phyloP scores from a whole-genome alignment of 2,329 filamentous ascomycete genomes.

The Mollisiaceae sp. region DNA sequence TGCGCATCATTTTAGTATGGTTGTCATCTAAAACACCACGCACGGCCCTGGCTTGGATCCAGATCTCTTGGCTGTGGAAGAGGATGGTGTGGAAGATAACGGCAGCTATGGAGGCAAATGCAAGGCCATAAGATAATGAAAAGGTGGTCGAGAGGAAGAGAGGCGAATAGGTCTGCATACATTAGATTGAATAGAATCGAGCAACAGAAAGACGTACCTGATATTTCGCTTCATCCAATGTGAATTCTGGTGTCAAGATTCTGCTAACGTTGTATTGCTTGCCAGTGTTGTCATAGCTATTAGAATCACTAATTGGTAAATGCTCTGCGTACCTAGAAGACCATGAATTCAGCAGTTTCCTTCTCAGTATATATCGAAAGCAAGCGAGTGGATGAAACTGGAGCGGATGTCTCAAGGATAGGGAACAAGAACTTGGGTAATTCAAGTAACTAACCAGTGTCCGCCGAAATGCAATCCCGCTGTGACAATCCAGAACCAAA shows the following conservation, averaged over 20 bases:
- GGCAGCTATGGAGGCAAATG: conserved; percentile 72
- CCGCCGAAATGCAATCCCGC: conserved; percentile 68
- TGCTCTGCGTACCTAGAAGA: conserved; percentile 56
- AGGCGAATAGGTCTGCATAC: conserved; percentile 69
- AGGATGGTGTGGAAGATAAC: conserved; percentile 71
- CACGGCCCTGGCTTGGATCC: conserved; percentile 44
- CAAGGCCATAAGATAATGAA: conserved; percentile 70
- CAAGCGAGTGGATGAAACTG: no score
- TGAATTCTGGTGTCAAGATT: conserved; percentile 60
- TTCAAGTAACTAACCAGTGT: conserved; percentile 49
- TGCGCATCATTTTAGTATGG: conserved; percentile 59
- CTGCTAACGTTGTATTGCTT: conserved; percentile 61
- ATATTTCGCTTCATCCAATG: conserved; percentile 68
- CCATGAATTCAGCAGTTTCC: no score
- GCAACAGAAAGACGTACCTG: neutral
- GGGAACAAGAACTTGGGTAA: no score
- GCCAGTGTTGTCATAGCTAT: conserved; percentile 69
- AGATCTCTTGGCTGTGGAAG: conserved; percentile 68
- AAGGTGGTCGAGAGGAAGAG: conserved; percentile 76
- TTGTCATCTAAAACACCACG: conserved; percentile 51
- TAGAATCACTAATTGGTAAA: conserved; percentile 64
- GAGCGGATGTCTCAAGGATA: no score
- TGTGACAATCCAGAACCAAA: conserved; percentile 65
- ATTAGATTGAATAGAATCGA: neutral
- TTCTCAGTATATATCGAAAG: no score